Percentiles rank a stretch among this genome's conserved stretches.
Conservation (phyloP, 306 rosid species). For the Quercus berberidifolia region DNA sequence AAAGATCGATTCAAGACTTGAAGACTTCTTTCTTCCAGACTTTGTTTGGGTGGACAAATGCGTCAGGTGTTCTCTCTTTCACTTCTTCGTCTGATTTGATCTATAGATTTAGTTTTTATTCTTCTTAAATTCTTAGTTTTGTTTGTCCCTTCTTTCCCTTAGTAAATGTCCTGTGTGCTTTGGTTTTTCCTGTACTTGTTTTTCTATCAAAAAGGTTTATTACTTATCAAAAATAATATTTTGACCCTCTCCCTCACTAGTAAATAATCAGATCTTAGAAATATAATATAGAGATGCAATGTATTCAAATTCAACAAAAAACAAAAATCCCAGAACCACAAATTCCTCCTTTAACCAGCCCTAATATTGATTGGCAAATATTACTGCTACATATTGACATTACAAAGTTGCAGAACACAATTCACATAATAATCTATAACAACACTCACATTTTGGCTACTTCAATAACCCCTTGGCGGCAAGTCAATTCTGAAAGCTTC, state of each 20-base stretch:
- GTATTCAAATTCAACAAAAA: background rate
- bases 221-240: too few species aligned
- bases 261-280: background rate
- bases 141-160: too few species aligned
- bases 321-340: background rate
- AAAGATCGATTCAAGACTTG: too few species aligned
- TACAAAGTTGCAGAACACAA: conserved; percentile 1
- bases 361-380: background rate
- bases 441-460: conserved; percentile 94
- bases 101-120: too few species aligned
- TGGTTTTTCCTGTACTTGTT: too few species aligned
- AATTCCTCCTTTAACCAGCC: background rate
- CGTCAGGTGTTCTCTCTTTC: too few species aligned
- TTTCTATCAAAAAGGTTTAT: too few species aligned
- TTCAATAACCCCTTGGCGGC: conserved; percentile 94
- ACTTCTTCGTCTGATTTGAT: too few species aligned
- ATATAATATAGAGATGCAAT: background rate
- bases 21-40: too few species aligned
- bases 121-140: too few species aligned
- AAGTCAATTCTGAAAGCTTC: conserved; percentile 86
- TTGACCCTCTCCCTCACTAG: background rate
- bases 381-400: background rate
- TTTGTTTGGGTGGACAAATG: too few species aligned
- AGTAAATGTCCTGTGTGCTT: too few species aligned
- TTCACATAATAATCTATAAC: background rate